Base-by-base conservation (phyloP, 2,329 filamentous ascomycete genomes). In the Sporothrix brasiliensis region DNA sequence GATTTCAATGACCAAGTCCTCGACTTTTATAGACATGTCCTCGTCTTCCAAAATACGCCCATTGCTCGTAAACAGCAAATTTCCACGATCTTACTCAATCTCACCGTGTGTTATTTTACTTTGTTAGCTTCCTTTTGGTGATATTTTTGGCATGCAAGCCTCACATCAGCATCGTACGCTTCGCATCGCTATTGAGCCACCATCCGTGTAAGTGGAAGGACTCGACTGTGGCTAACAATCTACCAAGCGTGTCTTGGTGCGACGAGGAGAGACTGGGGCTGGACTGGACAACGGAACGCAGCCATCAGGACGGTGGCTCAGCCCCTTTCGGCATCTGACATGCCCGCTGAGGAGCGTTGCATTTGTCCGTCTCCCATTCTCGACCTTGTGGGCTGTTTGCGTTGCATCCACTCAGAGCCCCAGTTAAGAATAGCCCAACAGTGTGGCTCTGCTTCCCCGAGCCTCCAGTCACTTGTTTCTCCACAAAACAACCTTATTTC, bases 11-110 rank as follows among this genome's bases (percentile, higher is more conserved):
- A 4, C 61, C 53, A 39, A 44, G 44, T 14, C 53, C 60, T 61
- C 69, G 69, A 60, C 60, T 70, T 70, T 67, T 70, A 70, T 70
- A 70, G 16, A 61, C 60, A 50, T 47, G 41, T 39, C 41, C 10
- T 50, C 6, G 53, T 4, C 10, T 16, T 44, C 16, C 47, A 34
- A 49, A 68, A 9, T 21, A 44, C 14, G 14, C 11, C 54, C 49
- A 21, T 47, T 14, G 21, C 24, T 19, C 21, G 44, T 63, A 63
- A 27, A 47, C 41, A 63, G 6, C 14, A n/a, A 34, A 49, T 56
- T 39, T 53, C 21, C 34, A 53, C 30, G 34, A 68, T 68, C 39
- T 68, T 53, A 68, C 66, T 47, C n/a, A 11, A 58, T 68, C 66
- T 68, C 6, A 68, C 66, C 5, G 2, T 56, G 65, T 14, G 34